These are phyloP conservation scores for Boletus vinaceobasis DNA, from an alignment of 768 basidiomycete species.

Conservation along the genomic window DNA sequence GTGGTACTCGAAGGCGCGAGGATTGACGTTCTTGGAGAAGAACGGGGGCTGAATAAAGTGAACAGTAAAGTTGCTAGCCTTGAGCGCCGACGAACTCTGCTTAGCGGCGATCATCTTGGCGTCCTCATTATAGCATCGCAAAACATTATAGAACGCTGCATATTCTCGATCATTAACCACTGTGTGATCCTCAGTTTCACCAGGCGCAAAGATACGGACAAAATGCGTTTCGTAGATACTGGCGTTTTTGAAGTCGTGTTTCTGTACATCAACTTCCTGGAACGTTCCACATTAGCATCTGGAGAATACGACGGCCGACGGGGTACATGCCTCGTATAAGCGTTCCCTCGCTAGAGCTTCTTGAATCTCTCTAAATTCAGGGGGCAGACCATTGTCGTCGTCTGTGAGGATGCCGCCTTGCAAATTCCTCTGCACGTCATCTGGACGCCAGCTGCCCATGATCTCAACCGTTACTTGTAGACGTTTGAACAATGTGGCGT, in stretches of 20 bases:
- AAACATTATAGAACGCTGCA: not conserved
- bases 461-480: not conserved
- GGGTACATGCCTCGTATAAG: not conserved
- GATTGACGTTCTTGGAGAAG: too few species aligned
- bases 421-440: not conserved
- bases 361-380: not conserved
- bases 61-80: too few species aligned
- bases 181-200: rapidly evolving
- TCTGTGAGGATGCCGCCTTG: not conserved
- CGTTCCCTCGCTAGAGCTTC: not conserved
- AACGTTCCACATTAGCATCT: not conserved
- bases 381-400: not conserved
- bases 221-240: not conserved
- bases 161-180: not conserved
- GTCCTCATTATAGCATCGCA: not conserved
- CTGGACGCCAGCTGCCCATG: not conserved
- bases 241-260: not conserved
- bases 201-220: not conserved
- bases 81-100: too few species aligned
- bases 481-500: not conserved
- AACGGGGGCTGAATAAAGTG: too few species aligned
- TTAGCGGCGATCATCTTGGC: too few species aligned
- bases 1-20: too few species aligned
- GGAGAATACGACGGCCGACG: not conserved
- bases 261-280: not conserved